Conservation (phyloP, 1,284 basidiomycete species). For the Tetrapyrgos nigripes region DNA sequence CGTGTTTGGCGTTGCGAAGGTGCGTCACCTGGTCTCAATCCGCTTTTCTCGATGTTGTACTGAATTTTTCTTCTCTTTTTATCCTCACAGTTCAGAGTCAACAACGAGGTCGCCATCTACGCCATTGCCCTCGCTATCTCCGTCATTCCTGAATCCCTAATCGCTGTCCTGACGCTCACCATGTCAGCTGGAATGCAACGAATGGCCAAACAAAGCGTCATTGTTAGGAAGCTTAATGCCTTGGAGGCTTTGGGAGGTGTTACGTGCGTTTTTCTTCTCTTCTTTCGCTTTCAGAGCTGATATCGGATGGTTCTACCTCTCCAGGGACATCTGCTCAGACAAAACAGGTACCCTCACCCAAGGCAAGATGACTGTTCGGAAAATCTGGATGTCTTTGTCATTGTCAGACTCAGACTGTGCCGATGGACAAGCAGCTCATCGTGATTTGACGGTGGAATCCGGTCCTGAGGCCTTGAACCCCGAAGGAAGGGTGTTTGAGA, state of each 20-base stretch:
- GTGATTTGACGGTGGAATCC: constrained; percentile 24
- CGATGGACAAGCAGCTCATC: constrained; percentile 34
- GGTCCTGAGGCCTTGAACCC: constrained; percentile 39
- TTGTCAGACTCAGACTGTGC: constrained; percentile 24
- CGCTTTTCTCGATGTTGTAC: background rate
- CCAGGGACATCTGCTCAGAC: constrained; percentile 61
- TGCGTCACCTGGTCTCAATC: background rate
- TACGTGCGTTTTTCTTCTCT: constrained; percentile 1
- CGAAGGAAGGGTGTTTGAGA: background rate
- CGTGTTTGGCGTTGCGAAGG: constrained; percentile 57
- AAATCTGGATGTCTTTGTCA: constrained; percentile 59
- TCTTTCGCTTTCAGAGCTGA: background rate
- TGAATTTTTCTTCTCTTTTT: background rate
- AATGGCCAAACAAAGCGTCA: constrained; percentile 57
- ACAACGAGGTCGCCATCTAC: constrained; percentile 52
- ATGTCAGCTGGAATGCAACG: constrained; percentile 58
- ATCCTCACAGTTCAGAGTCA: constrained; percentile 49
- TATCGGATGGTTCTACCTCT: background rate
- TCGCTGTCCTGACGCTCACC: constrained; percentile 49
- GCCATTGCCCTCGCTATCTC: constrained; percentile 49
- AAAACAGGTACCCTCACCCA: constrained; percentile 71
- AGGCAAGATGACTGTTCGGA: constrained; percentile 61
- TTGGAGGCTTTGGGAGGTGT: constrained; percentile 13
- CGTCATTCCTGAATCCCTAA: constrained; percentile 50
- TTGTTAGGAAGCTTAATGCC: constrained; percentile 27